Conservation (phyloP, 2,329 filamentous ascomycete species). For the Delphinella strobiligena region DNA sequence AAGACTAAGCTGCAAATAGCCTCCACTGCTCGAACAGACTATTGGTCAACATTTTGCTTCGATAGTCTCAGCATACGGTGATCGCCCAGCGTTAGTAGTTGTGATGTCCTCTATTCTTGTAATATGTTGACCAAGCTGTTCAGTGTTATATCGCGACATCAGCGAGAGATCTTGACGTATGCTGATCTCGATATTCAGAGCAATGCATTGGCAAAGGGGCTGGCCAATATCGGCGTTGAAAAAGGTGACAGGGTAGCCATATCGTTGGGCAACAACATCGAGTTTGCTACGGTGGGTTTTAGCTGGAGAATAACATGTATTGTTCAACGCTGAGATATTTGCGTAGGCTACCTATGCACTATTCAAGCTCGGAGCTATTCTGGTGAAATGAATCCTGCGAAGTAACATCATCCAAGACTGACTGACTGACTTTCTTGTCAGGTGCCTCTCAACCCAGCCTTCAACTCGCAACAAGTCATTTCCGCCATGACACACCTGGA, state of each 20-base stretch:
- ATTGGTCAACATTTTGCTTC: slow-evolving; percentile 61
- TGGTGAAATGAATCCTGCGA: slow-evolving; percentile 44
- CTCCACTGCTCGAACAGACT: slow-evolving; percentile 53
- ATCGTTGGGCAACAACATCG: slow-evolving; percentile 71
- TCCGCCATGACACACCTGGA: slow-evolving; percentile 67
- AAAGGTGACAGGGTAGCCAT: slow-evolving; percentile 81
- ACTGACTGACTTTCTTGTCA: slow-evolving; percentile 18
- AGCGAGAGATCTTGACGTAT: slow-evolving; percentile 59
- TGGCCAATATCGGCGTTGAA: slow-evolving; percentile 55
- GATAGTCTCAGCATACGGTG: slow-evolving; percentile 52
- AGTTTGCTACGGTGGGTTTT: slow-evolving; percentile 57
- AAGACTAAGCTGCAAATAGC: slow-evolving; percentile 30
- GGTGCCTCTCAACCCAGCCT: slow-evolving; percentile 85
- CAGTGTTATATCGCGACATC: slow-evolving; percentile 48
- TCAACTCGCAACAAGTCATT: slow-evolving; percentile 67
- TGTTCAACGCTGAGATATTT: background rate
- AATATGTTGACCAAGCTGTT: slow-evolving; percentile 2
- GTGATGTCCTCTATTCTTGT: background rate
- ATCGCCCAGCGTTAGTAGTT: slow-evolving; percentile 45
- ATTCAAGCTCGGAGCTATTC: slow-evolving; percentile 86
- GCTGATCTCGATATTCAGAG: slow-evolving; percentile 61
- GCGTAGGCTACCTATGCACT: slow-evolving; percentile 59
- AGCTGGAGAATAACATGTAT: too few relatives aligned
- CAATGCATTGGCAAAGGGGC: slow-evolving; percentile 60
- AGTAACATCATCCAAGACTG: too few relatives aligned